Evolutionary conservation across 2,329 filamentous ascomycete species (phyloP), one percentile per base, ranked within the genome.

Genomic region (Beauveria scarabaeidicola): DNA sequence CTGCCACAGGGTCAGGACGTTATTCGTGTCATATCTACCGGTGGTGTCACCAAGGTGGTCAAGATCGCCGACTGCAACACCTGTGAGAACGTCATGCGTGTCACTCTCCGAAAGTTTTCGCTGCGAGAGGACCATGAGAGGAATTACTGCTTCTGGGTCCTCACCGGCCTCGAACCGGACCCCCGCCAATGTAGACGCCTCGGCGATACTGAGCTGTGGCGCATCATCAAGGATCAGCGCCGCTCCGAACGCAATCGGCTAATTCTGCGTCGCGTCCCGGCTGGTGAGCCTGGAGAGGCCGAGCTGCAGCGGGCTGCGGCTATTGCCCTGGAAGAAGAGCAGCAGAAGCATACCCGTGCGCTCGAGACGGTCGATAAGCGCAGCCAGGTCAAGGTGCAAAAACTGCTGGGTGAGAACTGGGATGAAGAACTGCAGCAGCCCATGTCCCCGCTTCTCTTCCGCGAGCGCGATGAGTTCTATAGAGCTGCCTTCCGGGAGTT

Each of bases 121-220:
- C 81, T 96, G 32, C 89, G 91, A 23, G 91, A 96, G 69, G 90
- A 93, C 63, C 91, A 97, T 68, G 89, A 94, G 70, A 85, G 91
- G 67, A 96, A 95, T 69, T 97, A 96, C 75, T 97, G 92, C 77
- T 97, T 99, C 76, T 97, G 94, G 79, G 88, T 96, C 1, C 79
- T 97, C 61, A 87, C 90, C 65, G 93, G 92, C 54, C 78, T 91
- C 43, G 91, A 97, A 52, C 87, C 92, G 1, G 88, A 94, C 65
- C 88, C 91, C 32, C 83, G 81, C 53, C 86, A 91, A 69, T 95
- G 90, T 71, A 86, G 91, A 62, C 86, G 90, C 53, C 79, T 97
- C 43, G 87, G 87, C 38, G 94, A 99, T 68, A 87, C 85, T 5
- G 94, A 99, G 71, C 78, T 99, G 11, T 89, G 94, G 81, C 86